Evolutionary conservation across 441 rosid genomes (phyloP), one percentile per base, ranked within the genome.

Genomic region (Pelargonium australe): DNA sequence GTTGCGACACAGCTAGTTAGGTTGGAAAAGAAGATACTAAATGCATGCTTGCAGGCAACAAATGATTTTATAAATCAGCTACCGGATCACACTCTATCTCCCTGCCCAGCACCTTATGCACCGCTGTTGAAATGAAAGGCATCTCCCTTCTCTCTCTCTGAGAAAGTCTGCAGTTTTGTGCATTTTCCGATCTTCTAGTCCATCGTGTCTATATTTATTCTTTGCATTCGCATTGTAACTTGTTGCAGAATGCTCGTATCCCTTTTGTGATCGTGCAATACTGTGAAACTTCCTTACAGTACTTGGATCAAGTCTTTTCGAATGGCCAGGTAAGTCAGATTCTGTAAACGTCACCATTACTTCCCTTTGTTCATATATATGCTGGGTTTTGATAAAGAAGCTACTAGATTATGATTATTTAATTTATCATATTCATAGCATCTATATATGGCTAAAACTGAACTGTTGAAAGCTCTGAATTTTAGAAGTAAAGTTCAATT

Each of bases 1-100:
- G 97, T 93, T 60, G 97, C 98, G 34, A 89, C 95, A 41, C 88
- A 87, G 80, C 96, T 93, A 70, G 95, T 89, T 68, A 80, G 82
- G 76, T 64, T 86, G 80, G 98, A 93, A 81, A 93, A 93, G 95
- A 91, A 85, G 83, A 91, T 89, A 70, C 87, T 93, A 55, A 78
- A 79, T 64, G 92, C 93, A 64, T 93, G 96, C 80, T 77, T 91
- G 77, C 80, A 76, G 81, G 83, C 87, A 13, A 80, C 92, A 49
- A 68, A 68, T 14, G 85, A 84, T 76, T 73, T 93, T 80, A 81
- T 88, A 68, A 79, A 77, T 66, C 85, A 85, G 79, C 77, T 94
- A 81, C 98, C 98, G 3, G 93, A 91, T 80, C 73, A 80, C 70
- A 79, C 81, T 68, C 65, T 92, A 47, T 84, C 95, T 78, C 98